Evolutionary conservation across 225 moss, liverwort and hornwort genomes (phyloP).

Genomic region (Antitrichia curtipendula): DNA sequence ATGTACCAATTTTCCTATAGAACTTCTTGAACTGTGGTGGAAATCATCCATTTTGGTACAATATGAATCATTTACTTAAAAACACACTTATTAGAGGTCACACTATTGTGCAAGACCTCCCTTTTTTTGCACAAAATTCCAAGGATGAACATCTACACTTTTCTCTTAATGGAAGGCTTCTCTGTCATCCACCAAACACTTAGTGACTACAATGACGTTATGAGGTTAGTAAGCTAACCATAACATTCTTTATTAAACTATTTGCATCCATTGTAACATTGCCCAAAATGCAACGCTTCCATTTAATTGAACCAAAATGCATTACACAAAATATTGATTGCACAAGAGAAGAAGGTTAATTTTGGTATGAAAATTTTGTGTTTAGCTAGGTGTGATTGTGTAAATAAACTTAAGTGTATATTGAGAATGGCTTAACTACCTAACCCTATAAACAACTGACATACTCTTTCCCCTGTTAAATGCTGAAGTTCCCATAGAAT

Average conservation of each 20-base stretch:
- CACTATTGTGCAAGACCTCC: no score
- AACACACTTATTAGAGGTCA: no score
- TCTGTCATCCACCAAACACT: no score
- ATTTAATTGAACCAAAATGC: not conserved
- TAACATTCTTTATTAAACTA: not conserved
- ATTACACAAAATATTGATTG: not conserved
- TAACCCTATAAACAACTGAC: not conserved
- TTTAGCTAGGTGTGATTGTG: rapidly evolving
- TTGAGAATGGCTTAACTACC: not conserved
- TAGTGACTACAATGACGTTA: no score
- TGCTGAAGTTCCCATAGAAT: rapidly evolving
- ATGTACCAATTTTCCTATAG: no score
- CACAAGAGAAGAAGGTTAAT: not conserved
- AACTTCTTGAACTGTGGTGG: no score
- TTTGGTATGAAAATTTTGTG: rapidly evolving
- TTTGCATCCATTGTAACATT: not conserved
- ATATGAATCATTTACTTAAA: no score
- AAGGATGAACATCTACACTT: no score
- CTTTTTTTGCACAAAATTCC: no score
- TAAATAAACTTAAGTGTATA: rapidly evolving
- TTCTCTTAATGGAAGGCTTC: no score
- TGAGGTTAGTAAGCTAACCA: no score
- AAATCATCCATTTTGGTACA: no score
- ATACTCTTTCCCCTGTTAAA: rapidly evolving
- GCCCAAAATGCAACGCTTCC: rapidly evolving